Base-by-base conservation (phyloP, 371 early-diverging fungal species). In the Ordospora pajunii region DNA sequence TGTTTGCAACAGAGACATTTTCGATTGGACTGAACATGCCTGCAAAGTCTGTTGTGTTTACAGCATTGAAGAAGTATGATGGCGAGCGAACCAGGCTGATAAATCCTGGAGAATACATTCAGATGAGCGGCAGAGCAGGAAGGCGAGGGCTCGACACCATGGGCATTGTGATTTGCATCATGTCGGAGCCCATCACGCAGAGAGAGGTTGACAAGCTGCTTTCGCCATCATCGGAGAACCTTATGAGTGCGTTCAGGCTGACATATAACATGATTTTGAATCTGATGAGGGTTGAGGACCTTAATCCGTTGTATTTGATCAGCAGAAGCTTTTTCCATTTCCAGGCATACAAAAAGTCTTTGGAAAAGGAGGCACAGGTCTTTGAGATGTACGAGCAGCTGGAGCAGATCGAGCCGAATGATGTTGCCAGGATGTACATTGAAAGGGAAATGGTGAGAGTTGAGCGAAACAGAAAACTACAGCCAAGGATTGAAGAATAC, bases 1-100 rank as follows among this genome's bases (percentile, higher is more conserved):
- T 99, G 43, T 97, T 99, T 89, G 98, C 98, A 43, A 99, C 99
- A 0, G 99, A 99, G 83, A 97, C 99, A 0, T 99, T 99, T 87
- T 95, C 99, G 5, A 99, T 99, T 82, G 99, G 99, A 51, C 84
- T 99, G 58, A 99, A 99, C 87, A 97, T 99, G 97, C 99, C 99
- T 45, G 97, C 98, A 66, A 93, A 93, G 81, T 95, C 96, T 0
- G 98, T 97, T 12, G 91, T 97, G 2, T 99, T 99, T 80, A 95
- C 97, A 0, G 87, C 89, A 67, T 91, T 95, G 10, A 90, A 91
- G 77, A 99, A 99, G 79, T 97, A 90, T 83, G 99, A 99, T 84
- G 98, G 98, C 67, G 88, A 89, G 71, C 87, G 87, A 40, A 86
- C 83, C 22, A 89, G 99, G 69, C 91, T 91, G 89, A 88, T 98